A percentile compares a stretch with the other conserved stretches of the same genome.
Conservation (phyloP, 1,284 basidiomycete species). For the Pseudozyma sp. region DNA sequence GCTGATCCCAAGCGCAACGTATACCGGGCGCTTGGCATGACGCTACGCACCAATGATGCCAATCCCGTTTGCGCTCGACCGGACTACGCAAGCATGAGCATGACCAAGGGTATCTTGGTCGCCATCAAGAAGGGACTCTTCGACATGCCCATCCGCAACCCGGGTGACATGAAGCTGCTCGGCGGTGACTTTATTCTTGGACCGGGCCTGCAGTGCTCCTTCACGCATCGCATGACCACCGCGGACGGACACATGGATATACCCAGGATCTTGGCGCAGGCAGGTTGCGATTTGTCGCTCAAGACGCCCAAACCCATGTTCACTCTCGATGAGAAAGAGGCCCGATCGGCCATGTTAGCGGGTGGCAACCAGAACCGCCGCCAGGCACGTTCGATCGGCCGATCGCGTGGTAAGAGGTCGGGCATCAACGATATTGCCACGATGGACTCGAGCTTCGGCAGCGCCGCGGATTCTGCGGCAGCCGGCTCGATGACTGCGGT, state of each 20-base stretch:
- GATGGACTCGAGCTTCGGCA: conserved; percentile 30
- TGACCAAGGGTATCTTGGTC: conserved; percentile 77
- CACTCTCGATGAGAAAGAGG: conserved; percentile 31
- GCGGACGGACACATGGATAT: conserved; percentile 62
- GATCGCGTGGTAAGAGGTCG: conserved; percentile 27
- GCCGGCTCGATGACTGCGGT: conserved; percentile 7
- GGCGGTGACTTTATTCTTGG: conserved; percentile 90
- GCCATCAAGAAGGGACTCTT: conserved; percentile 73
- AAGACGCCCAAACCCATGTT: conserved; percentile 50
- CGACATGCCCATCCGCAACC: conserved; percentile 80
- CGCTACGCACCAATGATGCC: conserved; percentile 72
- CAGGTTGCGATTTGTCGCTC: conserved; percentile 58
- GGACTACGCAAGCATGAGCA: conserved; percentile 77
- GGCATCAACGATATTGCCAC: conserved; percentile 13
- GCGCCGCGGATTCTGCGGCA: conserved; percentile 2
- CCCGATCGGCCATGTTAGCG: conserved; percentile 41
- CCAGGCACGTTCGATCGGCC: conserved; percentile 36
- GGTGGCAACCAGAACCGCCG: conserved; percentile 41
- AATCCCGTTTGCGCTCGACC: conserved; percentile 73
- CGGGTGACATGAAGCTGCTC: conserved; percentile 80
- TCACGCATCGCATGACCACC: conserved; percentile 56
- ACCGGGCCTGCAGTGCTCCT: conserved; percentile 71
- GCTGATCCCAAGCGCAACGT: conserved; percentile 80
- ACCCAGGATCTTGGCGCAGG: conserved; percentile 57
- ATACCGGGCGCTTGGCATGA: conserved; percentile 82